Conservation (phyloP, 495 filamentous ascomycete species). For the Barbatosphaeria neglecta region DNA sequence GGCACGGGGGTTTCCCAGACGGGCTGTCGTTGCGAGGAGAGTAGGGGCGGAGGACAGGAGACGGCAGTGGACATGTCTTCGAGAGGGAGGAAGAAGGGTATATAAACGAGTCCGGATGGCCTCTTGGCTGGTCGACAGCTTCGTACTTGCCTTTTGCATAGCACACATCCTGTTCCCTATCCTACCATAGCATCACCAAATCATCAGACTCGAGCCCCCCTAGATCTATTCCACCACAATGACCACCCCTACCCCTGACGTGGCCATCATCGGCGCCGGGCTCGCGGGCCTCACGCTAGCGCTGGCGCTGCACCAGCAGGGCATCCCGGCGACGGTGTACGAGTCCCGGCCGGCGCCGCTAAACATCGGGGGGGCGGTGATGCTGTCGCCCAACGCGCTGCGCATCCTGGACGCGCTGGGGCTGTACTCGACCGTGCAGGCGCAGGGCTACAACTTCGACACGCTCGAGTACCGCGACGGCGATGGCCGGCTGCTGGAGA, state of each 20-base stretch:
- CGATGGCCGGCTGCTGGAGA: constrained; percentile 22
- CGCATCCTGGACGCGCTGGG: constrained; percentile 33
- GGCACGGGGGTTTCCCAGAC: too few relatives aligned
- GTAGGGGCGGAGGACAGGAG: too few relatives aligned
- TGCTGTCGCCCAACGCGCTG: constrained; percentile 41
- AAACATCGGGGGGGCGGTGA: constrained; percentile 36
- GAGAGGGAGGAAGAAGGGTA: too few relatives aligned
- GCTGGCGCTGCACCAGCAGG: constrained; percentile 26
- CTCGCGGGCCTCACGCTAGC: constrained; percentile 31
- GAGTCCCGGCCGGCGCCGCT: constrained; percentile 18
- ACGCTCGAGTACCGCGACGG: constrained; percentile 27
- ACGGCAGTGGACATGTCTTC: too few relatives aligned
- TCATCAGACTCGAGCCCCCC: too few relatives aligned
- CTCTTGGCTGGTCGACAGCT: too few relatives aligned
- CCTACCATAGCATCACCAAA: too few relatives aligned
- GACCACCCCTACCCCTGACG: neutral
- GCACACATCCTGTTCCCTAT: too few relatives aligned
- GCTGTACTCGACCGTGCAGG: constrained; percentile 27
- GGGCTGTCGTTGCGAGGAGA: too few relatives aligned
- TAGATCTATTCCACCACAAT: neutral
- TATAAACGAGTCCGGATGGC: too few relatives aligned
- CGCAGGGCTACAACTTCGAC: constrained; percentile 21
- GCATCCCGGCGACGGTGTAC: constrained; percentile 32
- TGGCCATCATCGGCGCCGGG: constrained; percentile 12
- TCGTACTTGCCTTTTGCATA: too few relatives aligned